phyloP scores from a whole-genome alignment of 2,329 filamentous ascomycete species.

The Trichophyton schoenleinii region DNA sequence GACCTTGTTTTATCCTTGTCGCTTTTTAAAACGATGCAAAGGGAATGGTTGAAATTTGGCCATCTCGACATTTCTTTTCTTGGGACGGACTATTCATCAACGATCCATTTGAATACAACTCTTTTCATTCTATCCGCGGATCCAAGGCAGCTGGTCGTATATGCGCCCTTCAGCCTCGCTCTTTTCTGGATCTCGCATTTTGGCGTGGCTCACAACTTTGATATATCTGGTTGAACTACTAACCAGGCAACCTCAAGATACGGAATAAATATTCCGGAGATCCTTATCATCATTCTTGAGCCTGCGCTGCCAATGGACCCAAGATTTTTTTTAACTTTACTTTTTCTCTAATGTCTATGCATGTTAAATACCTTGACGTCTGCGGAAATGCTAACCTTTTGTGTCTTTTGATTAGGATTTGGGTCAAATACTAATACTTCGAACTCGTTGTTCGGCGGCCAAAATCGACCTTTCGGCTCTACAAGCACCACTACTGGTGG shows the following conservation, averaged over 20 bases:
- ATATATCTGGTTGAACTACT: not conserved
- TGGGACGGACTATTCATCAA: not conserved
- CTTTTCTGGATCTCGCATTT: not conserved
- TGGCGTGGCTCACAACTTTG: not conserved
- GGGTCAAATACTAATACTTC: conserved; percentile 13
- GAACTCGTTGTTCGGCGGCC: conserved; percentile 15
- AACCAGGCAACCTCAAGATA: not conserved
- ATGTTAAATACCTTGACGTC: not conserved
- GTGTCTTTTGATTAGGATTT: conserved; percentile 13
- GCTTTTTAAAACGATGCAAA: not conserved
- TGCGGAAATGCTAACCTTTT: not conserved
- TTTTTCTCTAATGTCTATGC: not conserved
- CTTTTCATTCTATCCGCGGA: not conserved
- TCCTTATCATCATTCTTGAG: not conserved
- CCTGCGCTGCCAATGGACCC: not conserved
- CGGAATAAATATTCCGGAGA: not conserved
- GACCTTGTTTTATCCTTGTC: not conserved
- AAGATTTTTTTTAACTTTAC: not conserved
- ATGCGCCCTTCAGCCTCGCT: not conserved
- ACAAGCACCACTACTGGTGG: conserved; percentile 12
- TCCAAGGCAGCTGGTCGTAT: not conserved
- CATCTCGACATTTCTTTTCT: not conserved
- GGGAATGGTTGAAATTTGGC: not conserved
- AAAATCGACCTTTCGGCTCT: conserved; percentile 17
- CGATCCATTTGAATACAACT: not conserved